phyloP scores from a whole-genome alignment of 1,284 basidiomycete genomes.

The Paramarasmius palmivorus region DNA sequence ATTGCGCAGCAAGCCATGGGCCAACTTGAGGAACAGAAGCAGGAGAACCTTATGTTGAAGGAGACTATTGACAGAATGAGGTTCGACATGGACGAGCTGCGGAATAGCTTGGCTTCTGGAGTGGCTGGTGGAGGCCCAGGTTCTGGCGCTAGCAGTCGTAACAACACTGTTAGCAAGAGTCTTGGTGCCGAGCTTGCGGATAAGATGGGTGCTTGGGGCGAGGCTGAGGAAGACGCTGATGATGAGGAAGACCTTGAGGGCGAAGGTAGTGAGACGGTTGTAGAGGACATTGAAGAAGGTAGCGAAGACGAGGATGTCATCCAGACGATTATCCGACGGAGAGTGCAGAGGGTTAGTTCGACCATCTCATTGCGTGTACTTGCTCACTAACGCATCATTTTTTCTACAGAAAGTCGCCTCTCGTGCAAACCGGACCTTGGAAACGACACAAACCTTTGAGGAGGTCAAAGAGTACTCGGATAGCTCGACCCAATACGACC shows the following conservation, averaged over 20 bases:
- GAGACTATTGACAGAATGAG: slow-evolving; percentile 92
- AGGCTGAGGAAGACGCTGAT: slow-evolving; percentile 25
- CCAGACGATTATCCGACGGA: slow-evolving; percentile 80
- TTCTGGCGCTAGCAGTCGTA: slow-evolving; percentile 49
- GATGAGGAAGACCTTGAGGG: slow-evolving; percentile 38
- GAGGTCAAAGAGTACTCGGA: slow-evolving; percentile 74
- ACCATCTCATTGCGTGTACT: slow-evolving; percentile 47
- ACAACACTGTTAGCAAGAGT: slow-evolving; percentile 66
- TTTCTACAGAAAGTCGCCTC: slow-evolving; percentile 54
- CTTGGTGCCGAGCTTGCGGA: slow-evolving; percentile 79
- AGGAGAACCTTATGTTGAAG: slow-evolving; percentile 86
- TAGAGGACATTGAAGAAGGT: slow-evolving; percentile 44
- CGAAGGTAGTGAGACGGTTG: slow-evolving; percentile 34
- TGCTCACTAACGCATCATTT: no score
- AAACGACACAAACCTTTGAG: slow-evolving; percentile 48
- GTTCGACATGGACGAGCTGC: slow-evolving; percentile 88
- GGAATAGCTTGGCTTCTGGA: slow-evolving; percentile 46
- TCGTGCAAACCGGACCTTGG: slow-evolving; percentile 24
- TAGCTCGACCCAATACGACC: slow-evolving; percentile 65
- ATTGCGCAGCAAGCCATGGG: slow-evolving; percentile 69
- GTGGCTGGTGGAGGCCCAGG: slow-evolving; percentile 34
- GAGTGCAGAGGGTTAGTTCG: slow-evolving; percentile 38
- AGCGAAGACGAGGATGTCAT: slow-evolving; percentile 75
- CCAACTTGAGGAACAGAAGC: slow-evolving; percentile 85
- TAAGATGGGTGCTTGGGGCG: slow-evolving; percentile 49